phyloP scores from a whole-genome alignment of 202 grass and related monocot genomes.

The Eragrostis tef region DNA sequence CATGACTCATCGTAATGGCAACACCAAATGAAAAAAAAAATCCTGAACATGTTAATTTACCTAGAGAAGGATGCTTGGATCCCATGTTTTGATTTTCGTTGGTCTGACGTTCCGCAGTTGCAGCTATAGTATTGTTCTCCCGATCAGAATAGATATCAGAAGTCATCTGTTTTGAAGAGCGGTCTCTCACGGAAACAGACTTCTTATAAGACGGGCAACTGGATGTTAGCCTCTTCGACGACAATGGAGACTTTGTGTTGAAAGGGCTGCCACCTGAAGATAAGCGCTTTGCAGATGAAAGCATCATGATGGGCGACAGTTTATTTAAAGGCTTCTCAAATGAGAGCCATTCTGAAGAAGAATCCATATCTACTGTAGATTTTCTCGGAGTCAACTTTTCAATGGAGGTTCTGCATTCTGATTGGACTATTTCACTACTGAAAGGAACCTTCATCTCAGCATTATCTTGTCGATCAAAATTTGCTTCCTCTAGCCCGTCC shows the following conservation, averaged over 20 bases:
- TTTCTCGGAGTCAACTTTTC: slow-evolving; percentile 21
- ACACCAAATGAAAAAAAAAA: slow-evolving; percentile 20
- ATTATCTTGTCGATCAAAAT: slow-evolving; percentile 29
- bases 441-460: not conserved
- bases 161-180: slow-evolving; percentile 19
- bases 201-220: slow-evolving; percentile 54
- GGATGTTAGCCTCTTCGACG: slow-evolving; percentile 41
- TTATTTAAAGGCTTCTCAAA: slow-evolving; percentile 30
- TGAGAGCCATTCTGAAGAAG: slow-evolving; percentile 25
- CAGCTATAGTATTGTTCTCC: slow-evolving; percentile 17
- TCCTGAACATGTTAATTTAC: slow-evolving; percentile 46
- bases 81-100: slow-evolving; percentile 39
- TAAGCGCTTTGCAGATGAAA: slow-evolving; percentile 43
- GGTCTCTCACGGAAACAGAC: slow-evolving; percentile 8
- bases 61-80: not conserved
- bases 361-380: slow-evolving; percentile 3
- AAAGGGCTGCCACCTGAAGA: slow-evolving; percentile 28
- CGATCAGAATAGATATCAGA: slow-evolving; percentile 17
- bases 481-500: slow-evolving; percentile 4
- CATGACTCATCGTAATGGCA: not conserved
- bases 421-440: slow-evolving; percentile 18
- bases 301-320: not conserved
- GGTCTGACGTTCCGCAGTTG: slow-evolving; percentile 15
- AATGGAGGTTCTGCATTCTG: slow-evolving; percentile 19
- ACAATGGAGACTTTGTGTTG: slow-evolving; percentile 38